Conservation (phyloP, 78 protist genomes). For the Cavenderia fasciculata region DNA sequence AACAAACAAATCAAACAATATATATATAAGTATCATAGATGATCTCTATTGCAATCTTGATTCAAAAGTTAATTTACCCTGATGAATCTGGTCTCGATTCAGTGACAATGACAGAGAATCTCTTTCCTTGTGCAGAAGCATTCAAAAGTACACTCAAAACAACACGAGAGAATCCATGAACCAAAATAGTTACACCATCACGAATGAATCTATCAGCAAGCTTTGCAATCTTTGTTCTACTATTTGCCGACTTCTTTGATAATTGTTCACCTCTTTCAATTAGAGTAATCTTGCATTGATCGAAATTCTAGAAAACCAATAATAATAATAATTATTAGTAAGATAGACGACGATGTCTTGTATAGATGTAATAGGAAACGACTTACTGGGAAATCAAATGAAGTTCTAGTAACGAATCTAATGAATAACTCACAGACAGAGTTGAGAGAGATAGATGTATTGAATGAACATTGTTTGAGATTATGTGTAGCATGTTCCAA, state of each 20-base stretch:
- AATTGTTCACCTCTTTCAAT: slow-evolving; percentile 84
- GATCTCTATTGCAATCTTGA: background rate
- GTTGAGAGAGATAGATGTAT: slow-evolving; percentile 73
- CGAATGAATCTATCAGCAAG: slow-evolving; percentile 85
- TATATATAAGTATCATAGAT: background rate
- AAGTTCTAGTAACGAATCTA: slow-evolving; percentile 82
- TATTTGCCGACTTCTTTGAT: slow-evolving; percentile 10
- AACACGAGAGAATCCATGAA: slow-evolving; percentile 88
- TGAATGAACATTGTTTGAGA: slow-evolving; percentile 26
- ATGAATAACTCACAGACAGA: slow-evolving; percentile 87
- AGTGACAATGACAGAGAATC: slow-evolving; percentile 86
- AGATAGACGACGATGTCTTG: background rate
- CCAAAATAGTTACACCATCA: slow-evolving; percentile 87
- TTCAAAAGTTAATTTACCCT: slow-evolving; percentile 25
- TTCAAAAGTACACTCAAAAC: slow-evolving; percentile 72
- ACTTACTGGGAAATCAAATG: slow-evolving; percentile 77
- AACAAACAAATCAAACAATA: background rate
- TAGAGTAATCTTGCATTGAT: slow-evolving; percentile 53
- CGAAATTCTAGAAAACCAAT: slow-evolving; percentile 56
- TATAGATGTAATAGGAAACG: too few relatives aligned
- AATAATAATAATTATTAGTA: background rate
- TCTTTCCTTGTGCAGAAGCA: slow-evolving; percentile 59
- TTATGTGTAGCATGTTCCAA: slow-evolving; percentile 46
- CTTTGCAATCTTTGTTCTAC: slow-evolving; percentile 78
- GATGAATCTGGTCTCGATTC: slow-evolving; percentile 85